A percentile compares a stretch with the other conserved stretches of the same genome.
Evolutionary conservation across 2,329 filamentous ascomycete species (phyloP).

Genomic region (Botrytis paeoniae): DNA sequence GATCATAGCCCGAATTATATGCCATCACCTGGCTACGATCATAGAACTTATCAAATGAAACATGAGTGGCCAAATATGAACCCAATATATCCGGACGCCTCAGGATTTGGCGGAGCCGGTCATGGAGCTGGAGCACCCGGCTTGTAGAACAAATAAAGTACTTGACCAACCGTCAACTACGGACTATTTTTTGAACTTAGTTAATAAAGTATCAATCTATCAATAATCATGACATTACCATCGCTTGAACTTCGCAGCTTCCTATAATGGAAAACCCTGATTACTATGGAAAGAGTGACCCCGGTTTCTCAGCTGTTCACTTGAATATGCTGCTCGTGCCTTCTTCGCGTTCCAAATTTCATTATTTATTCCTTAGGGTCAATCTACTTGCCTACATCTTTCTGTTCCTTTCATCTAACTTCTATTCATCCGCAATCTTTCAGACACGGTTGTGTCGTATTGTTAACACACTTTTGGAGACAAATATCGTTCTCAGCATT

Average conservation of each 20-base stretch:
- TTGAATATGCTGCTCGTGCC: neutral
- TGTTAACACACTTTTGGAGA: slow-evolving; percentile 20
- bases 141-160: neutral
- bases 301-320: neutral
- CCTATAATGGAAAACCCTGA: neutral
- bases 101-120: slow-evolving; percentile 24
- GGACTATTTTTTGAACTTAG: neutral
- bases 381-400: neutral
- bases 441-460: slow-evolving; percentile 19
- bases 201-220: neutral
- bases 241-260: neutral
- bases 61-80: slow-evolving; percentile 29
- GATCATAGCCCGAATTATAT: slow-evolving; percentile 30
- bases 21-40: slow-evolving; percentile 27
- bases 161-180: neutral
- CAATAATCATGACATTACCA: neutral
- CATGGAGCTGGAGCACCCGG: slow-evolving; percentile 6
- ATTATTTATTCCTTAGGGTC: neutral
- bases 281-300: neutral
- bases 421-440: slow-evolving; percentile 2
- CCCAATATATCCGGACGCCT: slow-evolving; percentile 19
- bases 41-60: slow-evolving; percentile 24
- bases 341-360: neutral
- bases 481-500: slow-evolving; percentile 15
- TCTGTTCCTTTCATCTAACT: neutral